Base-by-base conservation (phyloP, 2,329 filamentous ascomycete genomes). In the Neonectria punicea region DNA sequence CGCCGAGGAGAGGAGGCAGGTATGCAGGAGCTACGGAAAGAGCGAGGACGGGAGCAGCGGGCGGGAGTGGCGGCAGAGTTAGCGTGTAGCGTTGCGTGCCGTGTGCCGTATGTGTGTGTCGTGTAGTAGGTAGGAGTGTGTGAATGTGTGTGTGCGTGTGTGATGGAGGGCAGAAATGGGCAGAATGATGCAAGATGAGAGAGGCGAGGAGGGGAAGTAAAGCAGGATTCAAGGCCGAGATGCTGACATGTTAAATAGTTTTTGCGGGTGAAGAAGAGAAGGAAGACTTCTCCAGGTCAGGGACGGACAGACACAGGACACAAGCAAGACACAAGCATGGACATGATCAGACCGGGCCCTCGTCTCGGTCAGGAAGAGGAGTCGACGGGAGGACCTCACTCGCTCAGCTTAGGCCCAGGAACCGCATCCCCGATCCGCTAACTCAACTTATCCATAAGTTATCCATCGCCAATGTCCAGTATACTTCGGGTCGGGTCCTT, bases 201-300 rank as follows among this genome's bases (percentile, higher is more conserved):
- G 47, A 59, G 51, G 49, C 56, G 56, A 58, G 57, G 49, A 28
- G 47, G n/a, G 18, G 6, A 20, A 39, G 54, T 10, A 53, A 53
- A 46, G 25, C 32, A 53, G 47, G 44, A 34, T 22, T 34, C 56
- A n/a, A 16, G 56, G 44, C 44, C 36, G 56, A 64, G 61, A 64
- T 28, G 55, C 56, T 43, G 61, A 59, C 55, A 59, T 36, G 50
- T 64, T 64, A 64, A 55, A 64, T 64, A 64, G 13, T 59, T 64
- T 64, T 64, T 51, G 30, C 36, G 50, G 44, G 22, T 57, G 54
- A 32, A 14, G 36, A 47, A 49, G 59, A 36, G 47, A 22, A 46
- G 36, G 22, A 55, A n/a, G 20, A 54, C 11, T 46, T 30, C 13
- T 11, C 34, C 13, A 44, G 54, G 16, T 41, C 39, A 46, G 18